Evolutionary conservation across 1,284 basidiomycete species (phyloP).

Genomic region (Melanopsichium pennsylvanicum): DNA sequence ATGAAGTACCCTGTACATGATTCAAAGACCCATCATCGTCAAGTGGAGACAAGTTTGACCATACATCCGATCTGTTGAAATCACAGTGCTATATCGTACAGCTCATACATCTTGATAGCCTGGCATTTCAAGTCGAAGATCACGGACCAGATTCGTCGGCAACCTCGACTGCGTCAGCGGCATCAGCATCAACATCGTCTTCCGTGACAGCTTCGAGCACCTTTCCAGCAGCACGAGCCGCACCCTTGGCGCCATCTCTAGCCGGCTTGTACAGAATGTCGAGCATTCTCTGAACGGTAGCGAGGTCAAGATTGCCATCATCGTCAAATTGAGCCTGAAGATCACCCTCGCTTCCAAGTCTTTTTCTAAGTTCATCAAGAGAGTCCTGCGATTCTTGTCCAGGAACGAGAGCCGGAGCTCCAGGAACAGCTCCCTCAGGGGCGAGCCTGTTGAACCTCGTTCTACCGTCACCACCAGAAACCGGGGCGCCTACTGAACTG

Average conservation of each 20-base stretch:
- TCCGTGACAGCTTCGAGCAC: slow-evolving; percentile 29
- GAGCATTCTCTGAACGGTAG: slow-evolving; percentile 55
- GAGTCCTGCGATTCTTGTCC: slow-evolving; percentile 30
- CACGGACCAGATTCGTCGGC: slow-evolving; percentile 26
- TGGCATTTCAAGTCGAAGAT: background rate
- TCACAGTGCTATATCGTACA: too few species aligned
- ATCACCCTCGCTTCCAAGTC: slow-evolving; percentile 32
- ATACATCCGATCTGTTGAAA: too few species aligned
- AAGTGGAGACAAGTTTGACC: too few species aligned
- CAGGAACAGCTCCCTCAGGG: slow-evolving; percentile 23
- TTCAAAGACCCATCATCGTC: too few species aligned
- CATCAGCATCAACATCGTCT: slow-evolving; percentile 29
- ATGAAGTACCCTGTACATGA: too few species aligned
- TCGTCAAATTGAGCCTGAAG: slow-evolving; percentile 55
- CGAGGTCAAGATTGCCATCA: slow-evolving; percentile 54
- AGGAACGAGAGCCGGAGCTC: slow-evolving; percentile 34
- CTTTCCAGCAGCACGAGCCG: slow-evolving; percentile 14
- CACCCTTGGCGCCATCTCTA: slow-evolving; percentile 24
- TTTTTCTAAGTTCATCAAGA: slow-evolving; percentile 23
- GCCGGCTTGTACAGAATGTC: slow-evolving; percentile 53
- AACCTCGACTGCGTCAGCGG: slow-evolving; percentile 40
- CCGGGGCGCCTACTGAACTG: slow-evolving; percentile 6
- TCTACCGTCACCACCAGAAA: background rate
- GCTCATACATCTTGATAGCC: background rate
- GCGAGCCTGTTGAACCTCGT: slow-evolving; percentile 38